phyloP scores from a whole-genome alignment of 108 stramenopile species.

The Cylindrotheca fusiformis region DNA sequence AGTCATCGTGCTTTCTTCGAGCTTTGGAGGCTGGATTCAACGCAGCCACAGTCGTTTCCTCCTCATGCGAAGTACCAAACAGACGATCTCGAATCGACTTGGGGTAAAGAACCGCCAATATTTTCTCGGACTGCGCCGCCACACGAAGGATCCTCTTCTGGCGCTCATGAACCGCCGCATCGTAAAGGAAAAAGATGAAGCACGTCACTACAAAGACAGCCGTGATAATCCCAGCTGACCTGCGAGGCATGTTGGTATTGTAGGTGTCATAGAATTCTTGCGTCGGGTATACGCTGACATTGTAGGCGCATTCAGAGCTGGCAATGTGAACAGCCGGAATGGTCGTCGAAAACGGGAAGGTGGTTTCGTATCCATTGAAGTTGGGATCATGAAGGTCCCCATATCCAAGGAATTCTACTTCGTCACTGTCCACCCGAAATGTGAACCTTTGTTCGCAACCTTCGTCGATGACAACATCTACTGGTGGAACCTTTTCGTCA shows the following conservation, averaged over 20 bases:
- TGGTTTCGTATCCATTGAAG: neutral
- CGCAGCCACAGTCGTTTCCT: neutral
- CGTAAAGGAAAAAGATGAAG: conserved; percentile 43
- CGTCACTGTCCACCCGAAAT: neutral
- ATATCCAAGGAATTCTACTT: conserved; percentile 1
- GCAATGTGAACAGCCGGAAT: conserved; percentile 26
- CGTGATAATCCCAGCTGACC: conserved; percentile 31
- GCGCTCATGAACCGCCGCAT: conserved; percentile 44
- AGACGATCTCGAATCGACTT: conserved; percentile 50
- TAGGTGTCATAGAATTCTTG: conserved; percentile 37
- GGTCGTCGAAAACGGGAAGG: conserved; percentile 14
- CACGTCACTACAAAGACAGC: conserved; percentile 43
- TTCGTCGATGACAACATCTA: conserved; percentile 6
- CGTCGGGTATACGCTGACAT: conserved; percentile 44
- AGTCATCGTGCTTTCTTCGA: neutral
- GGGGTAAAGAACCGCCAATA: conserved; percentile 53
- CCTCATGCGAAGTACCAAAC: conserved; percentile 7
- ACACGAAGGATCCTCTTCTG: conserved; percentile 24
- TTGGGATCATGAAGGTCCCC: conserved; percentile 8
- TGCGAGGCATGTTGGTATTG: conserved; percentile 16
- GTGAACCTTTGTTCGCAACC: conserved; percentile 7
- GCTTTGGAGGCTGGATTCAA: too few species aligned
- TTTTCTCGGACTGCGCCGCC: conserved; percentile 33
- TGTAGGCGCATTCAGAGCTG: conserved; percentile 6
- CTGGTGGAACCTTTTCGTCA: conserved; percentile 1